Percentiles rank a stretch among this genome's conserved stretches.
Conservation (phyloP, 805 yeast genomes). For the Candida caryicola region DNA sequence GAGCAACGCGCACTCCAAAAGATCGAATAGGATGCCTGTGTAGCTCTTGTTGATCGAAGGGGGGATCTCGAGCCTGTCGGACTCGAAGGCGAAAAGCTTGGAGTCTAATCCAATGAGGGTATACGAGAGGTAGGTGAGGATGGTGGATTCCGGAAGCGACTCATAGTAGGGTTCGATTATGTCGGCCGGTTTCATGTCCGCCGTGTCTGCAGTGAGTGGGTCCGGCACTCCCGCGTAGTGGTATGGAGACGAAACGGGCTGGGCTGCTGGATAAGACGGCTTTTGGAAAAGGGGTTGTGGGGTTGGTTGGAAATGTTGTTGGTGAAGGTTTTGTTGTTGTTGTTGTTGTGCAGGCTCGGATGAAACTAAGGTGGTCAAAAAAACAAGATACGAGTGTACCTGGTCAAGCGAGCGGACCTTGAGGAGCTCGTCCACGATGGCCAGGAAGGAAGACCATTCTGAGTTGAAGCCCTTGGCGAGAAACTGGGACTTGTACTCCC, state of each 20-base stretch:
- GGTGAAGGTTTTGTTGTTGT: constrained; percentile 1
- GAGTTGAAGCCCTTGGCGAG: constrained; percentile 21
- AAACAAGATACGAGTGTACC: constrained; percentile 33
- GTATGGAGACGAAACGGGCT: background rate
- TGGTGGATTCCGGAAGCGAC: constrained; percentile 25
- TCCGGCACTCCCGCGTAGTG: constrained; percentile 1
- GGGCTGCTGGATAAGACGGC: constrained; percentile 1
- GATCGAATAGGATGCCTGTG: constrained; percentile 50
- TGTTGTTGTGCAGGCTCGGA: constrained; percentile 1
- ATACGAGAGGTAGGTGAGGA: constrained; percentile 39
- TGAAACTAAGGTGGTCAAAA: constrained; percentile 22
- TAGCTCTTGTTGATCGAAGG: constrained; percentile 51
- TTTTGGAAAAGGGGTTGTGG: constrained; percentile 2
- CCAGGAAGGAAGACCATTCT: constrained; percentile 36
- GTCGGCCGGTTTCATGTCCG: constrained; percentile 7
- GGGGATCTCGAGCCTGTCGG: constrained; percentile 46
- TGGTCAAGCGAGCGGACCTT: constrained; percentile 28
- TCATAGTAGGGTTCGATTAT: constrained; percentile 28
- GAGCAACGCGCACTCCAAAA: constrained; percentile 72
- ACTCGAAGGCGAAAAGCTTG: constrained; percentile 45
- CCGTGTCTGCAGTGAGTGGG: constrained; percentile 3
- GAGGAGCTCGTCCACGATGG: constrained; percentile 27
- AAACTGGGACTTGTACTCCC: constrained; percentile 23
- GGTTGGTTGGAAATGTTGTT: constrained; percentile 3
- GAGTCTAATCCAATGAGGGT: constrained; percentile 64